phyloP scores from a whole-genome alignment of 1,284 basidiomycete species.

The Apiotrichum siamense region DNA sequence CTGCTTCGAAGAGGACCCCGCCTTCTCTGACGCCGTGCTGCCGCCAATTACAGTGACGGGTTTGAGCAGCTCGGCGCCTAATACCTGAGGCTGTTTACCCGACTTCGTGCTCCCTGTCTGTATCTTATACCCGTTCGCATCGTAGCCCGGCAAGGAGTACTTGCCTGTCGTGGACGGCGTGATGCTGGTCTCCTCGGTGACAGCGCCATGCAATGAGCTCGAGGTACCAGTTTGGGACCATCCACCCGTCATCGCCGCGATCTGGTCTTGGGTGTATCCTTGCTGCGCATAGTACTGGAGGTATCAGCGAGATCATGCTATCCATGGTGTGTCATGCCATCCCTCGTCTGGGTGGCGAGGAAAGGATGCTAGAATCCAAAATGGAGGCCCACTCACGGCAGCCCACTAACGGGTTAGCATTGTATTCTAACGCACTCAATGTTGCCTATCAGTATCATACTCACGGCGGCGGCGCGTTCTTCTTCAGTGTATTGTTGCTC shows the following conservation, averaged over 20 bases:
- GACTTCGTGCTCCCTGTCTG: conserved; percentile 8
- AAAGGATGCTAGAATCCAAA: no score
- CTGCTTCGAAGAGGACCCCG: neutral
- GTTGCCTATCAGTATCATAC: neutral
- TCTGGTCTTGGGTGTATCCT: conserved; percentile 38
- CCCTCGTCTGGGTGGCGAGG: neutral
- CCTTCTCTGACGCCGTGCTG: neutral
- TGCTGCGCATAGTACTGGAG: conserved; percentile 47
- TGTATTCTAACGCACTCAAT: neutral
- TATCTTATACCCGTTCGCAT: conserved; percentile 18
- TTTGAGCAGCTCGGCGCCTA: conserved; percentile 31
- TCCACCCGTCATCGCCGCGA: conserved; percentile 21
- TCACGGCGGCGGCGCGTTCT: conserved; percentile 38
- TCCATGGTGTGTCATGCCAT: neutral
- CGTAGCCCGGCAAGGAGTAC: conserved; percentile 3
- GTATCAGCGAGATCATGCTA: neutral
- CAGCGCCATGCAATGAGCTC: neutral
- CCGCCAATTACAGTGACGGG: neutral
- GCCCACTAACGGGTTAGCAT: conserved; percentile 29
- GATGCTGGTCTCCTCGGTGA: neutral
- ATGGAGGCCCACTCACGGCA: conserved; percentile 38
- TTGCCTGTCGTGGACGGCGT: neutral
- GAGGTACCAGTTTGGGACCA: conserved; percentile 1
- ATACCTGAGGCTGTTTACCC: conserved; percentile 4
- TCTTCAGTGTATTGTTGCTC: conserved; percentile 21